Percentiles rank a stretch among this genome's conserved stretches.
Conservation (phyloP, 176 grass and related monocot genomes). For the Phragmites australis region DNA sequence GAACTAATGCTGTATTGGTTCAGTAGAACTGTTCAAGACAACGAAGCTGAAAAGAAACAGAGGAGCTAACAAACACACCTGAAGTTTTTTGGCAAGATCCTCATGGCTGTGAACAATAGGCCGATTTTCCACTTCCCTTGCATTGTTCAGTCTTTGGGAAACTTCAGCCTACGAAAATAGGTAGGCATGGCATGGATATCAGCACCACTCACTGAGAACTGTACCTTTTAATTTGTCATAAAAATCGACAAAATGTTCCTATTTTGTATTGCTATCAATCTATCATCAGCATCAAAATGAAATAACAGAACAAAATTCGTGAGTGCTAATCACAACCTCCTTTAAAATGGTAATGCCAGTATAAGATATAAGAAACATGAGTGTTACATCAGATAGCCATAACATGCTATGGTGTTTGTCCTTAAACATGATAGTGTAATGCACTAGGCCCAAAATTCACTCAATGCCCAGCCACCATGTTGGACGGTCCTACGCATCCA, state of each 20-base stretch:
- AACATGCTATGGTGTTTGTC: too few species aligned
- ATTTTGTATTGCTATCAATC: background rate
- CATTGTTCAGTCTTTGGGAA: constrained; percentile 73
- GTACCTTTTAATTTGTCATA: background rate
- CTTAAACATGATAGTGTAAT: too few species aligned
- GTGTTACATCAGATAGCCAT: too few species aligned
- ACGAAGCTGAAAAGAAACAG: background rate
- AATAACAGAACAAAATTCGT: constrained; percentile 3
- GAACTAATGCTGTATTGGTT: background rate
- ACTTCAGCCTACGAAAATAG: constrained; percentile 75
- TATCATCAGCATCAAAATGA: background rate
- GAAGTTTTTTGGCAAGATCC: constrained; percentile 91
- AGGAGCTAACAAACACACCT: constrained; percentile 49
- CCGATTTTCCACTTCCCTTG: constrained; percentile 74
- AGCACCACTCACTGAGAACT: constrained; percentile 11
- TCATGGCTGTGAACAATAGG: constrained; percentile 81
- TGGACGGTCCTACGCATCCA: too few species aligned
- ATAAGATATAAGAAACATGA: too few species aligned
- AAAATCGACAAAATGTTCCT: background rate
- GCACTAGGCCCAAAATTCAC: too few species aligned
- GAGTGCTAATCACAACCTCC: background rate
- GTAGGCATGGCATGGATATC: background rate
- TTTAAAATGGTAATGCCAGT: background rate
- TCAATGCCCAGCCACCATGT: too few species aligned
- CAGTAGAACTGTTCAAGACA: constrained; percentile 5